Evolutionary conservation across 2,329 filamentous ascomycete species (phyloP).

Genomic region (Botryotinia narcissicola): DNA sequence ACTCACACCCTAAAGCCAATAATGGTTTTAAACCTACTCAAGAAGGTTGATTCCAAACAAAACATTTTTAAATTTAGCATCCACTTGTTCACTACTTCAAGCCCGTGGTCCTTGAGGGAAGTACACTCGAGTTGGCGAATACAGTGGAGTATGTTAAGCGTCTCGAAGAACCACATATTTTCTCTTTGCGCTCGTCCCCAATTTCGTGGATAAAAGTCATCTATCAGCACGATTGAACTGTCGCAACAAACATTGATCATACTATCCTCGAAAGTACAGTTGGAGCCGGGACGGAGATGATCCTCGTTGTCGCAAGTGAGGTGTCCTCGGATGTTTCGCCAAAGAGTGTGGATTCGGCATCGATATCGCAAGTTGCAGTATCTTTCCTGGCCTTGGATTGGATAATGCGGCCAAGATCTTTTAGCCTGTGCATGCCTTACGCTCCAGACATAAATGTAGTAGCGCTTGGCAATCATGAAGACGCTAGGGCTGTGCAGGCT

Average conservation of each 20-base stretch:
- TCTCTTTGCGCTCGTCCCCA: neutral
- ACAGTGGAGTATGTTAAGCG: neutral
- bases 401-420: slow-evolving; percentile 38
- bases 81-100: slow-evolving; percentile 23
- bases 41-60: slow-evolving; percentile 35
- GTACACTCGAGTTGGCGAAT: neutral
- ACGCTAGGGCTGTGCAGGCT: neutral
- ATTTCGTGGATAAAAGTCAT: slow-evolving; percentile 15
- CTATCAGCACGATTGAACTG: neutral
- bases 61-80: slow-evolving; percentile 48
- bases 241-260: neutral
- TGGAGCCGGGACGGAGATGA: neutral
- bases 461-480: neutral
- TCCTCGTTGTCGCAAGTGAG: neutral
- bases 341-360: neutral
- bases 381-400: slow-evolving; percentile 18
- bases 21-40: neutral
- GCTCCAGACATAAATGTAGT: slow-evolving; percentile 23
- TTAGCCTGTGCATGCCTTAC: slow-evolving; percentile 37
- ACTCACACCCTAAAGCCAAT: slow-evolving; percentile 23
- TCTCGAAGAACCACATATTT: neutral
- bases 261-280: neutral
- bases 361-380: slow-evolving; percentile 25
- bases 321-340: no score
- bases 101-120: neutral